Evolutionary conservation across 176 grass and related monocot genomes (phyloP).

Genomic region (Aegilops tauschii): DNA sequence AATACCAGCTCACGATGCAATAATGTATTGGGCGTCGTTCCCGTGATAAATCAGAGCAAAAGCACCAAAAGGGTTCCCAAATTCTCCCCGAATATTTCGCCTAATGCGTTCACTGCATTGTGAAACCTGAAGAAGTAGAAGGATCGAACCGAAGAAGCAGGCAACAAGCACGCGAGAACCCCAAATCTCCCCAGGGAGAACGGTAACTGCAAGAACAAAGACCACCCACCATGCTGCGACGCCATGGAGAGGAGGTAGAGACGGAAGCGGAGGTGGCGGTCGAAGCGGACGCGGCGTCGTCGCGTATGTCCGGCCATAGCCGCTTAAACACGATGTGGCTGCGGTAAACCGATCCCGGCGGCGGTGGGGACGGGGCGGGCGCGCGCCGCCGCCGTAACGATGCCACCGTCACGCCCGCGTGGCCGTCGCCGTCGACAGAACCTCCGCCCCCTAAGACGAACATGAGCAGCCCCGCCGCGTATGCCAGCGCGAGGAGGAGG

Average conservation of each 20-base stretch:
- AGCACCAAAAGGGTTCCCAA: background rate
- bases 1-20: background rate
- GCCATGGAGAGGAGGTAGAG: slow-evolving; percentile 18
- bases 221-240: slow-evolving; percentile 42
- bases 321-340: slow-evolving; percentile 75
- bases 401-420: slow-evolving; percentile 40
- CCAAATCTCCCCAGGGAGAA: background rate
- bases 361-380: background rate
- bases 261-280: background rate
- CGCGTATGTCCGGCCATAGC: slow-evolving; percentile 76
- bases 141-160: background rate
- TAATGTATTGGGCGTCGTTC: background rate
- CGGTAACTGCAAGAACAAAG: background rate
- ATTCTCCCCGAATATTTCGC: background rate
- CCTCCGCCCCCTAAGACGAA: slow-evolving; percentile 36
- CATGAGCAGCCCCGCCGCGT: slow-evolving; percentile 47
- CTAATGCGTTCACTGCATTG: background rate
- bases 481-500: slow-evolving; percentile 59
- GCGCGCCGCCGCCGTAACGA: slow-evolving; percentile 21
- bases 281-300: slow-evolving; percentile 19
- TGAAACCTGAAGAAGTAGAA: background rate
- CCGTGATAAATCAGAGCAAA: background rate
- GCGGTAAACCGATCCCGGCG: slow-evolving; percentile 69
- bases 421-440: background rate
- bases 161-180: background rate